These are phyloP conservation scores for Blastosporella zonata DNA, from an alignment of 1,284 basidiomycete species.

Conservation along the genomic window DNA sequence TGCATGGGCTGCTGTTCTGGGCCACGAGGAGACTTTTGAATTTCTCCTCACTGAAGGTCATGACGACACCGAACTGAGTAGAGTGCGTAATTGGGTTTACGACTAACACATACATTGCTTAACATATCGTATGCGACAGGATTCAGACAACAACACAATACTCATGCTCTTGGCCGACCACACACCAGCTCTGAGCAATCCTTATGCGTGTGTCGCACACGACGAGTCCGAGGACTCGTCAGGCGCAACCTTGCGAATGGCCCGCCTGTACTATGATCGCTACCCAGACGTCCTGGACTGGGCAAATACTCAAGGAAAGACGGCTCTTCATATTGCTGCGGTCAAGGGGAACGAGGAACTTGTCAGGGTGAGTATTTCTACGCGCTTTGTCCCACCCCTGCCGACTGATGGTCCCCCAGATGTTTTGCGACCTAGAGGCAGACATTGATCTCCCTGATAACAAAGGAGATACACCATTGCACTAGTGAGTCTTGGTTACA, in stretches of 20 bases:
- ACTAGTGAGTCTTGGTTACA: constrained; percentile 66
- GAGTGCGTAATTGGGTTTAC: constrained; percentile 48
- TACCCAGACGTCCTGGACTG: constrained; percentile 86
- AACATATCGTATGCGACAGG: constrained; percentile 42
- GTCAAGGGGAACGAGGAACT: constrained; percentile 88
- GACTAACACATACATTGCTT: constrained; percentile 11
- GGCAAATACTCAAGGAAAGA: constrained; percentile 86
- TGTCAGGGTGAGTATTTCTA: constrained; percentile 58
- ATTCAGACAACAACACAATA: constrained; percentile 86
- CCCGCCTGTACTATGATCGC: constrained; percentile 74
- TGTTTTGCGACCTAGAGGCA: constrained; percentile 85
- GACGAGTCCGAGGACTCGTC: constrained; percentile 55
- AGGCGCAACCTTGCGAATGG: constrained; percentile 75
- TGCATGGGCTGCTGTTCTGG: constrained; percentile 84
- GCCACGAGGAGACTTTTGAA: constrained; percentile 86
- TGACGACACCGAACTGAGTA: constrained; percentile 87
- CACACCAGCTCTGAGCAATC: constrained; percentile 48
- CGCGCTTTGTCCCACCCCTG: constrained; percentile 14
- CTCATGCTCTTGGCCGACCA: constrained; percentile 84
- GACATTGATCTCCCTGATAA: constrained; percentile 87
- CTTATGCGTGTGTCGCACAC: constrained; percentile 45
- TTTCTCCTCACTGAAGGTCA: constrained; percentile 81
- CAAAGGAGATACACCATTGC: constrained; percentile 88
- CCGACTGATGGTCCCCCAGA: constrained; percentile 42
- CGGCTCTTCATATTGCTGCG: constrained; percentile 85